A percentile compares a stretch with the other conserved stretches of the same genome.
Evolutionary conservation across 2,329 filamentous ascomycete genomes (phyloP).

Genomic region (Trichophyton mentagrophytes): DNA sequence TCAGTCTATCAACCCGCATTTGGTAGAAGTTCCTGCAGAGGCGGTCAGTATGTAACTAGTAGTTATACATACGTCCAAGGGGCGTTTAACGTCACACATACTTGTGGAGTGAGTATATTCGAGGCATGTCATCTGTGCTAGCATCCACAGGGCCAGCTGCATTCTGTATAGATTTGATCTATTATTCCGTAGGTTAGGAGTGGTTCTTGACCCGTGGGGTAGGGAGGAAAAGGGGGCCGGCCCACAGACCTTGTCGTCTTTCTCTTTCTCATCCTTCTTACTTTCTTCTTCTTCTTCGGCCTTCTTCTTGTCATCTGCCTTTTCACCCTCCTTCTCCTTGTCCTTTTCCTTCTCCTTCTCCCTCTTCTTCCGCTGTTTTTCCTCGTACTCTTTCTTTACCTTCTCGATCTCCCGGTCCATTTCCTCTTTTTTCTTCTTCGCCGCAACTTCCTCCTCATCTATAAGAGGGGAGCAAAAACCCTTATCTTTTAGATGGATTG

Average conservation of each 20-base stretch:
- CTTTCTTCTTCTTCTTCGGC: slow-evolving; percentile 25
- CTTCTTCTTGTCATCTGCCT: slow-evolving; percentile 38
- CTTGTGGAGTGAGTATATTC: slow-evolving; percentile 76
- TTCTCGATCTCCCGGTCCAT: slow-evolving; percentile 36
- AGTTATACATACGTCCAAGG: neutral
- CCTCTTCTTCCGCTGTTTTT: slow-evolving; percentile 60
- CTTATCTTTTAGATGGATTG: slow-evolving; percentile 66
- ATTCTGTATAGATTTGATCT: slow-evolving; percentile 39
- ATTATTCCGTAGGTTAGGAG: neutral
- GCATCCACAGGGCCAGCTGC: slow-evolving; percentile 26
- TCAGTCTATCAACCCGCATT: slow-evolving; percentile 66
- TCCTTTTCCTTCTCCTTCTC: slow-evolving; percentile 43
- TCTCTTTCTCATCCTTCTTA: slow-evolving; percentile 32
- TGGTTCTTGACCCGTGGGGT: neutral
- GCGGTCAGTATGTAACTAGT: neutral
- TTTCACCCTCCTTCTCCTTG: slow-evolving; percentile 23
- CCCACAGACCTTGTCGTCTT: slow-evolving; percentile 41
- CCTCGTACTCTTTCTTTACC: slow-evolving; percentile 50
- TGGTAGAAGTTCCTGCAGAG: slow-evolving; percentile 63
- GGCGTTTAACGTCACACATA: slow-evolving; percentile 27
- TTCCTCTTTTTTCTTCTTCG: slow-evolving; percentile 32
- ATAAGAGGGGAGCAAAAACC: slow-evolving; percentile 57
- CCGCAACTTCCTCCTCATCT: slow-evolving; percentile 31
- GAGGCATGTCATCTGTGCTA: slow-evolving; percentile 51
- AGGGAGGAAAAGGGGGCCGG: neutral